Conservation (phyloP, 805 yeast species). For the Candida insectorum region DNA sequence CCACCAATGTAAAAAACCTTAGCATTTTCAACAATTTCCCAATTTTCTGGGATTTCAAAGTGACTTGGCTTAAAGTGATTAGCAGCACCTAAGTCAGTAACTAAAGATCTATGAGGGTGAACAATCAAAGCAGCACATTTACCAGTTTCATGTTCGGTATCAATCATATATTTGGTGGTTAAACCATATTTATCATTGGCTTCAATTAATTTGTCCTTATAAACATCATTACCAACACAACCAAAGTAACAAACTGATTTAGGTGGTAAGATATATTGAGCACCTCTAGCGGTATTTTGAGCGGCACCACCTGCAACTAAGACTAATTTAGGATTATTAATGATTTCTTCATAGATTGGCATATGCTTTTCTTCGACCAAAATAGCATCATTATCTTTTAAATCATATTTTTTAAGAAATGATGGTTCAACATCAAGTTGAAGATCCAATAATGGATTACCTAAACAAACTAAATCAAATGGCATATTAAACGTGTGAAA, state of each 20-base stretch:
- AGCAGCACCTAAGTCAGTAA: conserved; percentile 96
- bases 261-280: conserved; percentile 83
- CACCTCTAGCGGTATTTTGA: conserved; percentile 98
- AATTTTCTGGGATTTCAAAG: conserved; percentile 83
- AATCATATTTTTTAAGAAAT: conserved; percentile 73
- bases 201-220: conserved; percentile 70
- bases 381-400: conserved; percentile 93
- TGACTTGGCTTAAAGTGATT: conserved; percentile 92
- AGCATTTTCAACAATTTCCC: conserved; percentile 81
- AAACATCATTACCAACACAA: conserved; percentile 90
- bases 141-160: conserved; percentile 79
- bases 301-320: conserved; percentile 99
- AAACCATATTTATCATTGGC: conserved; percentile 92
- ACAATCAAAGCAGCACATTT: conserved; percentile 96
- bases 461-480: conserved; percentile 75
- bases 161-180: conserved; percentile 78
- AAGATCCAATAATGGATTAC: conserved; percentile 87
- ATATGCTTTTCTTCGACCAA: conserved; percentile 78
- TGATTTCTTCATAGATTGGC: conserved; percentile 81
- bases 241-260: conserved; percentile 91
- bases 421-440: conserved; percentile 71
- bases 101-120: conserved; percentile 87
- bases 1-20: conserved; percentile 92
- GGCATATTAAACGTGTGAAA: conserved; percentile 37
- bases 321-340: conserved; percentile 56